phyloP scores from a whole-genome alignment of 148 eudicot species.

The Dysphania ambrosioides region DNA sequence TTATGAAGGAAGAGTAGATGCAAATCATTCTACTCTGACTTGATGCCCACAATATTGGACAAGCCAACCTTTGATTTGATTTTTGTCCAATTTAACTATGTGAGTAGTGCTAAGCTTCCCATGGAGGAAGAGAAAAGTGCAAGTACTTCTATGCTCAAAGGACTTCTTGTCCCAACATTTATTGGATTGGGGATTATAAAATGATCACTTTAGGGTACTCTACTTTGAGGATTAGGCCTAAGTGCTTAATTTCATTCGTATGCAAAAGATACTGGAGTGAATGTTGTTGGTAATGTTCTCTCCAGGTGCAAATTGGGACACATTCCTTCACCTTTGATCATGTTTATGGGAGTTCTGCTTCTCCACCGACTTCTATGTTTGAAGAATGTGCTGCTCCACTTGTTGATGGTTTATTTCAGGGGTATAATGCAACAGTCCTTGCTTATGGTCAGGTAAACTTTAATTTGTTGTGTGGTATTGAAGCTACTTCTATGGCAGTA shows the following conservation, averaged over 20 bases:
- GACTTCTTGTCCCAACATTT: neutral
- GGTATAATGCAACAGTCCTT: constrained; percentile 96
- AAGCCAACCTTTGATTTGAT: neutral
- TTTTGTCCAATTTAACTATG: neutral
- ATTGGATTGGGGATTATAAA: neutral
- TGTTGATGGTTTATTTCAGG: constrained; percentile 95
- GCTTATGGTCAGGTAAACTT: constrained; percentile 92
- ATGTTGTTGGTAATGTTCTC: constrained; percentile 13
- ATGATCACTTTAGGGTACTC: neutral
- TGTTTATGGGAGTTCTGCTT: constrained; percentile 81
- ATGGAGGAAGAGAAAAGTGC: neutral
- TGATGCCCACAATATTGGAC: neutral
- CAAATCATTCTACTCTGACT: neutral
- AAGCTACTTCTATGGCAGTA: neutral
- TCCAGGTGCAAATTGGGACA: constrained; percentile 88
- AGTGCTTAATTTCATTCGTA: neutral
- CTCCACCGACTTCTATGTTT: constrained; percentile 74
- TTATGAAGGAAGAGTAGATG: neutral
- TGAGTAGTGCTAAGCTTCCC: neutral
- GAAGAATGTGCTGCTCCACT: constrained; percentile 95
- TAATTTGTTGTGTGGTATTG: constrained; percentile 9
- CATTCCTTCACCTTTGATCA: constrained; percentile 98
- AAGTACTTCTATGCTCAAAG: neutral
- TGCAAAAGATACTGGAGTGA: neutral
- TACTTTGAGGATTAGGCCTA: neutral